A percentile compares a stretch with the other conserved stretches of the same genome.
Evolutionary conservation across 1,284 basidiomycete species (phyloP).

Genomic region (Moesziomyces antarcticus): DNA sequence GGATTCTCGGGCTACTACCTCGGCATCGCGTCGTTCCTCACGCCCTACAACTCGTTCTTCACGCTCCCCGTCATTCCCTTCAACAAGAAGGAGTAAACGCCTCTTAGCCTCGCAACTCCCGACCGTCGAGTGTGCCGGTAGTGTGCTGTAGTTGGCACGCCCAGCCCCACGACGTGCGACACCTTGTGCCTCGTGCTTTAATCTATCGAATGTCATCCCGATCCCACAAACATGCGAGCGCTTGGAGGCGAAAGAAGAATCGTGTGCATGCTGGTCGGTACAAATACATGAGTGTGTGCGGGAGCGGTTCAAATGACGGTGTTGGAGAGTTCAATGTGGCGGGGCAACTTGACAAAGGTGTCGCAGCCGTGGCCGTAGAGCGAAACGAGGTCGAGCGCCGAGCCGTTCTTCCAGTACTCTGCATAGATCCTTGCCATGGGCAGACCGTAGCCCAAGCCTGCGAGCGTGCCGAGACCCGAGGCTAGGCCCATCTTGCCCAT

Average conservation of each 20-base stretch:
- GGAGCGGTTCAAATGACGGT: slow-evolving; percentile 34
- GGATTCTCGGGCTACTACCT: slow-evolving; percentile 54
- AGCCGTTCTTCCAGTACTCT: slow-evolving; percentile 65
- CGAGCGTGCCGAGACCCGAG: slow-evolving; percentile 79
- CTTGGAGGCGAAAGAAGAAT: too few species aligned
- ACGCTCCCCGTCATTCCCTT: slow-evolving; percentile 50
- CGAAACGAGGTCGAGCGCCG: slow-evolving; percentile 29
- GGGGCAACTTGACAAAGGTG: slow-evolving; percentile 57
- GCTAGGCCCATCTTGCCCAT: slow-evolving; percentile 77
- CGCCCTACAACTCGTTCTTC: slow-evolving; percentile 49
- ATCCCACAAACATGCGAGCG: too few species aligned
- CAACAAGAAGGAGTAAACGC: slow-evolving; percentile 25
- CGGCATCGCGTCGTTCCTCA: slow-evolving; percentile 45
- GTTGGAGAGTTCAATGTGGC: slow-evolving; percentile 51
- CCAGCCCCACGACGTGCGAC: too few species aligned
- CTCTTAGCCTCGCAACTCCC: not conserved
- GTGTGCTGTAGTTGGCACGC: too few species aligned
- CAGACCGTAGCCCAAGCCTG: slow-evolving; percentile 77
- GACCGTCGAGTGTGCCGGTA: not conserved
- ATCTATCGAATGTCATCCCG: too few species aligned
- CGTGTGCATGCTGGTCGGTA: too few species aligned
- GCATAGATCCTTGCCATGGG: slow-evolving; percentile 87
- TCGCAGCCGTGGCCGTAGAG: slow-evolving; percentile 56
- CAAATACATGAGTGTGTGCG: not conserved
- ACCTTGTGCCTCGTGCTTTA: too few species aligned